phyloP scores from a whole-genome alignment of 139 green algal genomes.

The Chlorella sp. region DNA sequence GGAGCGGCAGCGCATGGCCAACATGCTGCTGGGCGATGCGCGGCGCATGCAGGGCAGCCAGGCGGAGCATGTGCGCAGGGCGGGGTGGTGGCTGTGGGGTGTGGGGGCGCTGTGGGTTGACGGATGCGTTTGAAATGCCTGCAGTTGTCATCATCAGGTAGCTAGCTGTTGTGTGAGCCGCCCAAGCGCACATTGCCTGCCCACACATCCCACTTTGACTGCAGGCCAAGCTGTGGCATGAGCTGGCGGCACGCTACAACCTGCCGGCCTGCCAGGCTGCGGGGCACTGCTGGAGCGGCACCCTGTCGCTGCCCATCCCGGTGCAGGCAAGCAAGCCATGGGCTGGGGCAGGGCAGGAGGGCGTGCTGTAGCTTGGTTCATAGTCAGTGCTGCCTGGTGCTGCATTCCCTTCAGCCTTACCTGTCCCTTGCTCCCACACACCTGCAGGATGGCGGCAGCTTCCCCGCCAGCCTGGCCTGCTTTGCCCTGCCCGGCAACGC shows the following conservation, averaged over 20 bases:
- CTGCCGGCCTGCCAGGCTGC: not conserved
- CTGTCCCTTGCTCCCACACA: not conserved
- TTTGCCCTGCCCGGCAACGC: conserved; percentile 4
- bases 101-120: too few species aligned
- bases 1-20: not conserved
- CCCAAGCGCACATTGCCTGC: too few species aligned
- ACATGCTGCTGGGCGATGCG: not conserved
- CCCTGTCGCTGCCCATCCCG: not conserved
- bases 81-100: too few species aligned
- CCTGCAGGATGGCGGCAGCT: not conserved
- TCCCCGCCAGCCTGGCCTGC: not conserved
- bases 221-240: not conserved
- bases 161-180: too few species aligned
- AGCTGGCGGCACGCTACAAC: too few species aligned
- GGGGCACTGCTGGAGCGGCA: not conserved
- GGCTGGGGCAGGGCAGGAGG: too few species aligned
- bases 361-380: too few species aligned
- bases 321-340: too few species aligned
- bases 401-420: too few species aligned
- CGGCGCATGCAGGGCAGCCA: not conserved
- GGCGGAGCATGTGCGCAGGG: not conserved
- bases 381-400: not conserved
- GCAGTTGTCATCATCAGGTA: too few species aligned
- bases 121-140: too few species aligned
- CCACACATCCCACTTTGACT: not conserved